Evolutionary conservation across 257 asterid genomes (phyloP), one percentile per base, ranked within the genome.

Genomic region (Salvia rosmarinus): DNA sequence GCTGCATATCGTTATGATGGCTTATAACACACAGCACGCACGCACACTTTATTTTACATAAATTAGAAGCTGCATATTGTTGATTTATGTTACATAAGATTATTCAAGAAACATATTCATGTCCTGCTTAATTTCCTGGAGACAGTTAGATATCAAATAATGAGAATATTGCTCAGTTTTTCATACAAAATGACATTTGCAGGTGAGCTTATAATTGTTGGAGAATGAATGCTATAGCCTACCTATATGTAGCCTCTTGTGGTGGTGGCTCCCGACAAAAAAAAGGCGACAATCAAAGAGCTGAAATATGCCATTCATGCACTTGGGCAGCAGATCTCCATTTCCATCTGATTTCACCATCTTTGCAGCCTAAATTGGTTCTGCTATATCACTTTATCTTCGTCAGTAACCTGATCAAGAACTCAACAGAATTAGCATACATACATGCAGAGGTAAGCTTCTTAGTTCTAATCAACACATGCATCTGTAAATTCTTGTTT

Each of bases 251-350:
- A 82, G 84, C 79, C 86, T 83, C 82, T 83, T 91, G 52, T 81
- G 85, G 72, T 73, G 64, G 75, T 80, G 83, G 72, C 88, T 51
- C 59, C 88, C 79, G 9, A 77, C 32, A n/a, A 87, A 75, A 75
- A 89, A 82, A 71, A 85, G 87, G 63, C 82, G 91, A 17, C 85
- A 84, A 62, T 80, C 88, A 23, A 90, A 85, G 56, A 90, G 79
- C 75, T 84, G 91, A 74, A 88, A 90, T 76, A 92, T 79, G 58
- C 87, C 85, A 61, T 86, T 85, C 91, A 88, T 85, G 87, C 98
- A 92, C 84, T 86, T 89, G 28, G 68, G 78, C 74, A 82, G 78
- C 75, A 81, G 54, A 65, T 86, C 82, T 63, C 69, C 52, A 52
- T 73, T 78, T 52, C 81, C 91, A 7, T 85, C 86, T 56, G 85